Percentiles rank a stretch among this genome's conserved stretches.
phyloP scores from a whole-genome alignment of 352 stramenopile genomes.

The Plasmopara muralis region DNA sequence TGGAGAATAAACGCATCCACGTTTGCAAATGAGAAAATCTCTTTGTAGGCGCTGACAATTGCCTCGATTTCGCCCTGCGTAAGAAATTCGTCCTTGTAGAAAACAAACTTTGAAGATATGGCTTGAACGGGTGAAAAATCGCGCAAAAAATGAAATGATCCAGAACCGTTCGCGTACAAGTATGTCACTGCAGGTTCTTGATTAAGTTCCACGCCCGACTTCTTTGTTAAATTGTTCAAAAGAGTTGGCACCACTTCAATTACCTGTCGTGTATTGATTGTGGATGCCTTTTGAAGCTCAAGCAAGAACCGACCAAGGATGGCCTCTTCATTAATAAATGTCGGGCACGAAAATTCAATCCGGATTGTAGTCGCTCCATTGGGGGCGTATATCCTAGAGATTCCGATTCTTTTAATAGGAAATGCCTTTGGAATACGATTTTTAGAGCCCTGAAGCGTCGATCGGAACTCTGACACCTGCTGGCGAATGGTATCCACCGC shows the following conservation, averaged over 20 bases:
- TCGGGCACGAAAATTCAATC: constrained; percentile 73
- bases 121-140: constrained; percentile 38
- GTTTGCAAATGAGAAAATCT: constrained; percentile 75
- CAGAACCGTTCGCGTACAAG: constrained; percentile 64
- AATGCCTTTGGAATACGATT: constrained; percentile 67
- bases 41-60: constrained; percentile 79
- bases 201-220: constrained; percentile 56
- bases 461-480: constrained; percentile 70
- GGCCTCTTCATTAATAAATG: constrained; percentile 68
- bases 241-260: constrained; percentile 60
- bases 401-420: constrained; percentile 78
- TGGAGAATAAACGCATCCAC: constrained; percentile 68
- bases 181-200: constrained; percentile 67
- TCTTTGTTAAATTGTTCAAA: constrained; percentile 20
- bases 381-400: constrained; percentile 67
- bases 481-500: constrained; percentile 63
- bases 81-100: constrained; percentile 83
- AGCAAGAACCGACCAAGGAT: constrained; percentile 66
- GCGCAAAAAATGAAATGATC: constrained; percentile 77
- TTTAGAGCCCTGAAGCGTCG: constrained; percentile 64
- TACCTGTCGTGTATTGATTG: constrained; percentile 17
- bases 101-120: constrained; percentile 51
- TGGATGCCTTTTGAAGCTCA: constrained; percentile 34
- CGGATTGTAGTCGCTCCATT: constrained; percentile 82
- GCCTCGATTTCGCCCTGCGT: constrained; percentile 63